Evolutionary conservation across 2,329 filamentous ascomycete genomes (phyloP), one percentile per base, ranked within the genome.

Genomic region (Fusarium annulatum): DNA sequence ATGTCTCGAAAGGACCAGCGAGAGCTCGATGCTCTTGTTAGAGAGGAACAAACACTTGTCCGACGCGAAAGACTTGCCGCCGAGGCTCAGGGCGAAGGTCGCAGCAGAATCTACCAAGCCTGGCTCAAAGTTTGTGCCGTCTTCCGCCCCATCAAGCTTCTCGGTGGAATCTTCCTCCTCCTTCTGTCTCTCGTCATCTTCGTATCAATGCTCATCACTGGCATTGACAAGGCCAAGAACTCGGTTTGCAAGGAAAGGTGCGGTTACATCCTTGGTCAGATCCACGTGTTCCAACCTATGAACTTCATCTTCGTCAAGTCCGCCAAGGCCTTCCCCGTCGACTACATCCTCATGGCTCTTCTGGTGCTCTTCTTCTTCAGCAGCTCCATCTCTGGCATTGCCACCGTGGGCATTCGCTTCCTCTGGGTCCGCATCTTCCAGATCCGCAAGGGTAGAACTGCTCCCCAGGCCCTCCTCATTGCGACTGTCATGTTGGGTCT

Each of bases 201-300:
- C 88, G 88, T 92, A 14, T 97, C 94, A 18, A 98, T 99, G 94
- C 88, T 98, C 76, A 93, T 98, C 80, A 98, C 96, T 0, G 93
- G 91, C 75, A 95, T 98, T 79, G 96, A 99, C 88, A 98, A 98
- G 85, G 94, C 95, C 41, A 95, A 93, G 82, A 98, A 98, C 85
- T 98, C 95, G 7, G 86, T 97, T 71, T 99, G 96, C 88, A 96
- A 96, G 81, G 86, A 91, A 67, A 91, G 90, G 77, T 99, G 96
- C 80, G 96, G 96, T 71, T 99, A 98, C 83, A 93, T 98, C 56
- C 88, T 99, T 9, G 94, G 92, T 48, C 88, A 87, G 79, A 93
- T 97, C 81, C 94, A 97, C 81, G 91, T 98, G 76, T 97, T 98
- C 86, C 96, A 99, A 81, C 96, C 96, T 3, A 86, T 98, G 79